These are phyloP conservation scores for Rutstroemia sydowiana DNA, from an alignment of 2,329 filamentous ascomycete genomes.

Conservation along the genomic window DNA sequence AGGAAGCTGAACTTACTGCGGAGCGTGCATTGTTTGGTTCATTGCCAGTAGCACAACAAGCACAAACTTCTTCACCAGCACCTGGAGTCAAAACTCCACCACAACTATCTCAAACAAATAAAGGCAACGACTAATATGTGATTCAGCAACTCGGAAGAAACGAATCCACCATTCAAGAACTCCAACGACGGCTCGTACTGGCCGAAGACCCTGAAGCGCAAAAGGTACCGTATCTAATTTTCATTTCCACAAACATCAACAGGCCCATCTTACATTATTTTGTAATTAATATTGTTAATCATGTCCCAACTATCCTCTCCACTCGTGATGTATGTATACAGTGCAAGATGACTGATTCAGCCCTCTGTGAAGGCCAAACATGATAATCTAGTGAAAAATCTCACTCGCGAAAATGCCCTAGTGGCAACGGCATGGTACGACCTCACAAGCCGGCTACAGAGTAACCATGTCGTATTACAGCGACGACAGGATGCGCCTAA, in stretches of 20 bases:
- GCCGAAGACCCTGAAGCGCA: constrained; percentile 24
- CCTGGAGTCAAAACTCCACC: background rate
- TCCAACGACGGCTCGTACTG: constrained; percentile 25
- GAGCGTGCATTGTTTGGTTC: constrained; percentile 4
- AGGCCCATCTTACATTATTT: constrained; percentile 1
- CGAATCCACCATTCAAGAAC: constrained; percentile 22
- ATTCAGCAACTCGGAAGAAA: constrained; percentile 25
- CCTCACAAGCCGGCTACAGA: constrained; percentile 69
- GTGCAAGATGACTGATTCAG: constrained; percentile 11
- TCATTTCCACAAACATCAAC: constrained; percentile 11
- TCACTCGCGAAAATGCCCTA: constrained; percentile 70
- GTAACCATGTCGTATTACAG: constrained; percentile 73
- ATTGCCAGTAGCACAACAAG: constrained; percentile 7
- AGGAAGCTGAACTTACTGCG: constrained; percentile 1
- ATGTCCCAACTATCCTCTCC: background rate
- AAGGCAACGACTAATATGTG: constrained; percentile 18
- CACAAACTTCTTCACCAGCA: background rate
- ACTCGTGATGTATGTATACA: constrained; percentile 9
- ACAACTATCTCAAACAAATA: background rate
- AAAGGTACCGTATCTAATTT: constrained; percentile 25
- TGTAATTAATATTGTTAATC: constrained; percentile 4
- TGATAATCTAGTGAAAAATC: constrained; percentile 40
- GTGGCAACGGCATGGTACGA: constrained; percentile 85
- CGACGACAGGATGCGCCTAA: constrained; percentile 66
- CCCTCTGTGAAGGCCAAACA: constrained; percentile 23